These are phyloP conservation scores for Fusarium hostae DNA, from an alignment of 2,329 filamentous ascomycete genomes.

Conservation along the genomic window DNA sequence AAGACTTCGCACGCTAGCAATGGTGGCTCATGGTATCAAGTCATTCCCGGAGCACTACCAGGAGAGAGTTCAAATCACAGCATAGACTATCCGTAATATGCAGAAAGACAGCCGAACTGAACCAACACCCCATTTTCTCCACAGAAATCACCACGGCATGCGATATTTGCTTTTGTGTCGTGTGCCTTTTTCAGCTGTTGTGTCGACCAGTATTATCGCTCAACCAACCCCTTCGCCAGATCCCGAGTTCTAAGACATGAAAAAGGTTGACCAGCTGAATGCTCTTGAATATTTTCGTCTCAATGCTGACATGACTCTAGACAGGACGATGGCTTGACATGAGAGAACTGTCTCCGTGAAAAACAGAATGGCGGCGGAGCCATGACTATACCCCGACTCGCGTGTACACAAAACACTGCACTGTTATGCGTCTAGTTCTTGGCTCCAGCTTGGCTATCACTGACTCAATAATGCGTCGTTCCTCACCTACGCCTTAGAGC, in stretches of 20 bases:
- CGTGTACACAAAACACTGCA: not conserved
- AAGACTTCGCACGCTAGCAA: not conserved
- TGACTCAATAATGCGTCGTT: not conserved
- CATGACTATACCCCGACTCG: slow-evolving; percentile 15
- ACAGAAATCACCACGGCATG: not conserved
- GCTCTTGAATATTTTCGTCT: not conserved
- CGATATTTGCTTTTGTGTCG: slow-evolving; percentile 17
- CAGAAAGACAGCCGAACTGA: not conserved
- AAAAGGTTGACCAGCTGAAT: not conserved
- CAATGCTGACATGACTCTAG: too few relatives aligned
- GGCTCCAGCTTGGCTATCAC: not conserved
- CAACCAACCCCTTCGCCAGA: not conserved
- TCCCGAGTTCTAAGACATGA: not conserved
- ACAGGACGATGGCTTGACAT: not conserved
- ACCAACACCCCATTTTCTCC: slow-evolving; percentile 6
- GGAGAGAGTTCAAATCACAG: slow-evolving; percentile 6
- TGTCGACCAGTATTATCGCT: not conserved
- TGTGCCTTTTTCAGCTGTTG: slow-evolving; percentile 12
- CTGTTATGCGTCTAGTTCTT: not conserved
- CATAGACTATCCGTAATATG: not conserved
- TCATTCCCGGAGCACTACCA: not conserved
- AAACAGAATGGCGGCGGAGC: not conserved
- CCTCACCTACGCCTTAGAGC: slow-evolving; percentile 5
- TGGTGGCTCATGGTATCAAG: not conserved
- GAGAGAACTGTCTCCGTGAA: not conserved